Conservation (phyloP, 164 flowering plant species). For the Vitis riparia region DNA sequence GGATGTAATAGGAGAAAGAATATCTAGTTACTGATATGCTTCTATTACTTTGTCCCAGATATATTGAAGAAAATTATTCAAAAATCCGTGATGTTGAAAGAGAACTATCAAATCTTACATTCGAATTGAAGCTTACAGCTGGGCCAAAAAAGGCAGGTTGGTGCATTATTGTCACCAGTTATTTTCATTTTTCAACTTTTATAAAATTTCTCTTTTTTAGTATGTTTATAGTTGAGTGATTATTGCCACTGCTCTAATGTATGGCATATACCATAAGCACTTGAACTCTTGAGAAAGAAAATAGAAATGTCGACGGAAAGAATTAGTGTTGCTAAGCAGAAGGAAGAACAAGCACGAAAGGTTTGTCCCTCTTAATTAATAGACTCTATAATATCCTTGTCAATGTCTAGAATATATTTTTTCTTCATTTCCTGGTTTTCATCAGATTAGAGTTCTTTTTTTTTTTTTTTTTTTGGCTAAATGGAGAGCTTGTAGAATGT, state of each 20-base stretch:
- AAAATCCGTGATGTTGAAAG: constrained; percentile 96
- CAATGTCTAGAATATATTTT: background rate
- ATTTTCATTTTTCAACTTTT: background rate
- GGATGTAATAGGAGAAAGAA: too few species aligned
- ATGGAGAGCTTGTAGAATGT: background rate
- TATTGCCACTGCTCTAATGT: constrained; percentile 12
- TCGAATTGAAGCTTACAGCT: constrained; percentile 96
- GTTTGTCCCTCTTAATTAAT: constrained; percentile 35
- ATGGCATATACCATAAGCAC: constrained; percentile 48
- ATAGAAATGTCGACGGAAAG: constrained; percentile 85
- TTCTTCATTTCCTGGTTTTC: background rate
- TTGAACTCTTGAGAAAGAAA: constrained; percentile 90
- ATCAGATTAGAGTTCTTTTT: background rate
- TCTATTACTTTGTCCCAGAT: constrained; percentile 38
- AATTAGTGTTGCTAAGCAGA: constrained; percentile 71
- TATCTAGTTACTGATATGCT: background rate
- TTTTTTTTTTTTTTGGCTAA: background rate
- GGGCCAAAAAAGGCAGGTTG: constrained; percentile 98
- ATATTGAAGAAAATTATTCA: constrained; percentile 90
- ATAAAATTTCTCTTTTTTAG: background rate
- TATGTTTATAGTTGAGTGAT: constrained; percentile 4
- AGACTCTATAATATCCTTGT: background rate
- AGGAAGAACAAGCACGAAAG: constrained; percentile 88
- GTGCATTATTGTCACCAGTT: constrained; percentile 11
- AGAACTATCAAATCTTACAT: constrained; percentile 69